Base-by-base conservation (phyloP, 345 rosid genomes). In the Clarkia xantiana region DNA sequence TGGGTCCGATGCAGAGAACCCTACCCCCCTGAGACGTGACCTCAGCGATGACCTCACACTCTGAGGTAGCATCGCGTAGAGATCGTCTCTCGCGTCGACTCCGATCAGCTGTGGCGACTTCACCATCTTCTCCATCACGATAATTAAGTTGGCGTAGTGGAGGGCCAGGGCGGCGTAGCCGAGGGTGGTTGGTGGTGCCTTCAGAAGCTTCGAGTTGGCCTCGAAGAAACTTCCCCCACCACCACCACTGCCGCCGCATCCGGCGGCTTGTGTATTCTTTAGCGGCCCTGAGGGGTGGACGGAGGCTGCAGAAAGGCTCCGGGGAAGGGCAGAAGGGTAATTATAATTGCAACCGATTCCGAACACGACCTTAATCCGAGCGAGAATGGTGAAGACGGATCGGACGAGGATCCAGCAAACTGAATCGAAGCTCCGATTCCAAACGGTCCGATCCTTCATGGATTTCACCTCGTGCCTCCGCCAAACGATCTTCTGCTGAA, bases 101-200 rank as follows among this genome's bases (percentile, higher is more conserved):
- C 99, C 99, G 1, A 93, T 89, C 46, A 87, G 53, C 9, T 93
- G 99, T 0, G 99, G 99, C 8, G 87, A 87, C 49, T 75, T 82
- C 17, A 93, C 82, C 97, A 93, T 84, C 62, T 84, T 93, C 64
- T 93, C 99, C 73, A 84, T 76, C 10, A 87, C 81, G 18, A 93
- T 80, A 0, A 93, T 80, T 57, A 93, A 62, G 57, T 82, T 81
- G 0, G 97, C 84, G 61, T 84, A 93, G 68, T 87, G 97, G 23
- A 84, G 71, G 18, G 94, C 79, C 40, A 84, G 59, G 11, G 90
- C 97, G 2, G 86, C 67, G 9, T 89, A 81, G 0, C 97, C 99
- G 1, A 93, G 71, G 2, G 97, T 84, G 0, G 71, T 76, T 18
- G 62, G 60, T 9, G 97, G 91, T 0, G 95, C 86, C 62, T 73